phyloP scores from a whole-genome alignment of 1,284 basidiomycete species.

The Mycena citricolor region DNA sequence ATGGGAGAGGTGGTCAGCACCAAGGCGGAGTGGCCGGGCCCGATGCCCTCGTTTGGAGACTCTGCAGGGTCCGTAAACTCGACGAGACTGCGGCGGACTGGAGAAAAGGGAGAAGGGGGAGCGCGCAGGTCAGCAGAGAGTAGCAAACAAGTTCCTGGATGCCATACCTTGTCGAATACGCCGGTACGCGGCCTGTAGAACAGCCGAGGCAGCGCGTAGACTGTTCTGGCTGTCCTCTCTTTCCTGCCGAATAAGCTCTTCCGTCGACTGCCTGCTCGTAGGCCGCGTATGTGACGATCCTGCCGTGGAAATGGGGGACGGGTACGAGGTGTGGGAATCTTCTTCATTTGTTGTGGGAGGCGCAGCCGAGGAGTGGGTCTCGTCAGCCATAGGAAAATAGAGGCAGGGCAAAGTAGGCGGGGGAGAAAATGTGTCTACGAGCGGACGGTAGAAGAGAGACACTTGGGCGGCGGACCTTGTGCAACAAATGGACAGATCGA shows the following conservation, averaged over 20 bases:
- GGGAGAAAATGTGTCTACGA: too few relatives aligned
- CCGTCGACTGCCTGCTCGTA: slow-evolving; percentile 11
- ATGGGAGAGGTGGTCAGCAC: slow-evolving; percentile 30
- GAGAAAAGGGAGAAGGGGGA: background rate
- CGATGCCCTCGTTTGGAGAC: slow-evolving; percentile 20
- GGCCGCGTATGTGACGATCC: slow-evolving; percentile 22
- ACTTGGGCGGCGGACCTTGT: too few relatives aligned
- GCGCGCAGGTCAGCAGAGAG: too few relatives aligned
- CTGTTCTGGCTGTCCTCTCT: slow-evolving; percentile 33
- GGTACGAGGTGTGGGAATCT: slow-evolving; percentile 25
- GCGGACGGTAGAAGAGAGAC: too few relatives aligned
- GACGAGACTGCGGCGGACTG: slow-evolving; percentile 46
- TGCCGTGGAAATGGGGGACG: slow-evolving; percentile 29
- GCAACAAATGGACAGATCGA: too few relatives aligned
- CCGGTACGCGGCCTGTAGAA: slow-evolving; percentile 50
- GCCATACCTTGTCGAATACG: slow-evolving; percentile 41
- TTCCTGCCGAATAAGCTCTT: slow-evolving; percentile 8
- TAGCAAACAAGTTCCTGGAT: background rate
- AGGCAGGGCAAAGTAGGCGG: too few relatives aligned
- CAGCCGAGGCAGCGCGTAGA: slow-evolving; percentile 46
- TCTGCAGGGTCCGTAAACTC: slow-evolving; percentile 37
- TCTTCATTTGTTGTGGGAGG: slow-evolving; percentile 2
- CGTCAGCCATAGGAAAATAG: too few relatives aligned
- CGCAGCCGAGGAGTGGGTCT: slow-evolving; percentile 1
- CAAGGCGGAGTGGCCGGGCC: slow-evolving; percentile 38